These are phyloP conservation scores for Schizochytrium sp. DNA, from an alignment of 108 stramenopile genomes.

Conservation along the genomic window DNA sequence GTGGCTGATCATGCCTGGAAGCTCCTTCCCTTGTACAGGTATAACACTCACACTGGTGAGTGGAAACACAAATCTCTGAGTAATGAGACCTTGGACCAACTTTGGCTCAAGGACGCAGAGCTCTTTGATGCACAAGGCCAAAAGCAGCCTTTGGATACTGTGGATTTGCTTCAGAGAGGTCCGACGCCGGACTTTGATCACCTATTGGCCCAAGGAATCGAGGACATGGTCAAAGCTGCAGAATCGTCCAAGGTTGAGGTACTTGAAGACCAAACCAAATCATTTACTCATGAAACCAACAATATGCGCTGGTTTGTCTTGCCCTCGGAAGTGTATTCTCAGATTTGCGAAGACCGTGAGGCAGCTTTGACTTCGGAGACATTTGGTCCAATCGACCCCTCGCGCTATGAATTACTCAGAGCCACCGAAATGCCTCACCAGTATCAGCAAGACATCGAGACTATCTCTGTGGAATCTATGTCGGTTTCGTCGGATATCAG, in stretches of 20 bases:
- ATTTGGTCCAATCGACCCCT: too few relatives aligned
- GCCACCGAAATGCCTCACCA: too few relatives aligned
- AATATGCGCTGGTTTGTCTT: conserved; percentile 44
- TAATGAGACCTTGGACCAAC: not conserved
- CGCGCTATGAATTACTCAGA: too few relatives aligned
- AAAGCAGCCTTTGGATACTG: not conserved
- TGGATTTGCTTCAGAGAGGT: not conserved
- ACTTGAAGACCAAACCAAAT: conserved; percentile 4
- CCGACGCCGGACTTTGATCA: not conserved
- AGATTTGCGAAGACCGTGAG: too few relatives aligned
- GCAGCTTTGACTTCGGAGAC: too few relatives aligned
- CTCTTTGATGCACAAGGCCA: not conserved
- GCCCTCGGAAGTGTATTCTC: conserved; percentile 12
- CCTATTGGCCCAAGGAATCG: not conserved
- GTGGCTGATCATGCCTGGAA: conserved; percentile 87
- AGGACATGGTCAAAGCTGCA: not conserved
- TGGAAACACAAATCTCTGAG: conserved; percentile 61
- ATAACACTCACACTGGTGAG: conserved; percentile 69
- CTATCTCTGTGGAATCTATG: too few relatives aligned
- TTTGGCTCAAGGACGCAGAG: conserved; percentile 41
- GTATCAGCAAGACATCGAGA: too few relatives aligned
- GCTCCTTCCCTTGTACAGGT: conserved; percentile 89
- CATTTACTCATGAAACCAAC: not conserved
- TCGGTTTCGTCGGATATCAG: too few relatives aligned
- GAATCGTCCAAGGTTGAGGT: not conserved